These are phyloP conservation scores for Kuraishia molischiana DNA, from an alignment of 805 yeast species.

Conservation along the genomic window DNA sequence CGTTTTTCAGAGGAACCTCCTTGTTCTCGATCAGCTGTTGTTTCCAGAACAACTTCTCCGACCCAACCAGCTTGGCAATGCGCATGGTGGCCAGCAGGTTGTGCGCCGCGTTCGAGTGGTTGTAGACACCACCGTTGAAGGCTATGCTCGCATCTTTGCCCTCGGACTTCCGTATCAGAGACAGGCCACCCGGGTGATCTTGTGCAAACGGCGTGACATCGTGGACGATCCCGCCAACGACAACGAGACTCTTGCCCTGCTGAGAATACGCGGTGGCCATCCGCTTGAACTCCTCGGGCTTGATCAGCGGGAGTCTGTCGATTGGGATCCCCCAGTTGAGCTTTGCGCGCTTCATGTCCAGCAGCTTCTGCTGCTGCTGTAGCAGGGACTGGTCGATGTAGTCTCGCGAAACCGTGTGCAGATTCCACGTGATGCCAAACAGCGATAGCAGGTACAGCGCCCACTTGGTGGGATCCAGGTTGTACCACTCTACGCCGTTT, in stretches of 20 bases:
- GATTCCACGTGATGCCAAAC: conserved; percentile 61
- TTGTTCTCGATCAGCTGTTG: conserved; percentile 59
- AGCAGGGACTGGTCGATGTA: conserved; percentile 76
- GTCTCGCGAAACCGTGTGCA: conserved; percentile 68
- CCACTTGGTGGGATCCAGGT: conserved; percentile 75
- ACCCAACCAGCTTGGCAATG: conserved; percentile 73
- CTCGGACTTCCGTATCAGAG: conserved; percentile 56
- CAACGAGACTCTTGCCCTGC: conserved; percentile 44
- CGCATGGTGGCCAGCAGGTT: conserved; percentile 85
- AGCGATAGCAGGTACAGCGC: conserved; percentile 49
- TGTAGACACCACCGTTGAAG: conserved; percentile 79
- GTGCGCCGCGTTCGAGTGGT: conserved; percentile 82
- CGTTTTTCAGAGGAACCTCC: conserved; percentile 45
- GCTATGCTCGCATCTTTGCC: conserved; percentile 82
- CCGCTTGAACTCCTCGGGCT: conserved; percentile 18
- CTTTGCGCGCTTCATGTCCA: conserved; percentile 49
- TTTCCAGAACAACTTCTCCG: conserved; percentile 78
- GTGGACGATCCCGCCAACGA: conserved; percentile 74
- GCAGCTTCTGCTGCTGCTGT: conserved; percentile 77
- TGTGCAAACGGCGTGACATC: conserved; percentile 58
- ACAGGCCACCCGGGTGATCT: conserved; percentile 83
- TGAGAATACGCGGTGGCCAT: conserved; percentile 1
- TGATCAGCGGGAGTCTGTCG: conserved; percentile 66
- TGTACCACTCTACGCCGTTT: conserved; percentile 82
- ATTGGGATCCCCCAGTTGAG: conserved; percentile 87